Evolutionary conservation across 2,329 filamentous ascomycete genomes (phyloP), one percentile per base, ranked within the genome.

Genomic region (Ascochyta koolunga): DNA sequence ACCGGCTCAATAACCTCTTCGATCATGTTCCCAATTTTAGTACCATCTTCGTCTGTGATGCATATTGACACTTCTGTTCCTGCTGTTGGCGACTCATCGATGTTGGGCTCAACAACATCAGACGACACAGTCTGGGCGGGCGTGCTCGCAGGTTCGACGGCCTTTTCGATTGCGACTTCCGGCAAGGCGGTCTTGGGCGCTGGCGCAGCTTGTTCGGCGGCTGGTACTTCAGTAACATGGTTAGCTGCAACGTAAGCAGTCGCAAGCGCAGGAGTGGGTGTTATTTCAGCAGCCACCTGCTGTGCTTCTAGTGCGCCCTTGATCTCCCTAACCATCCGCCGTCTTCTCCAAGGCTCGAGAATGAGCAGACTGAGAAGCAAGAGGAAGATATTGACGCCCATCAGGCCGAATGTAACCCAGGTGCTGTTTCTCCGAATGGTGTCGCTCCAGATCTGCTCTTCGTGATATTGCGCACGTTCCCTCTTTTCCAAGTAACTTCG

Each of bases 361-460:
- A 95, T 86, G 64, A 96, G 88, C 76, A 97, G 88, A 65, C 96
- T 87, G 16, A 93, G 82, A 47, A 99, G 77, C 70, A 99, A 91
- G 40, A 99, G 78, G 57, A 98, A 74, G 27, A 98, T 90, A 71
- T 99, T 99, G 69, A 98, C 85, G 21, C 93, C 93, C 95, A 99
- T 99, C 58, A 99, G 79, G 0, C 93, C 95, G 87, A 96, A 98
- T 0, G 95, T 99, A 31, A 96, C 93, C 95, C 95, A 99, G 0
- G 95, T 99, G 73, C 90, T 95, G 82, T 96, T 96, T 61, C 95
- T 83, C 31, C 95, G 84, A 71, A 99, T 99, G 66, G 96, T 93
- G 74, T 99, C 95, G 70, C 91, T 96, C 95, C 95, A 99, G 51
- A 99, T 96, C 79, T 99, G 95, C 79, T 99, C 95, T 78, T 99